Percentiles rank a stretch among this genome's conserved stretches.
Conservation (phyloP, 768 basidiomycete species). For the Fibroporia radiculosa region DNA sequence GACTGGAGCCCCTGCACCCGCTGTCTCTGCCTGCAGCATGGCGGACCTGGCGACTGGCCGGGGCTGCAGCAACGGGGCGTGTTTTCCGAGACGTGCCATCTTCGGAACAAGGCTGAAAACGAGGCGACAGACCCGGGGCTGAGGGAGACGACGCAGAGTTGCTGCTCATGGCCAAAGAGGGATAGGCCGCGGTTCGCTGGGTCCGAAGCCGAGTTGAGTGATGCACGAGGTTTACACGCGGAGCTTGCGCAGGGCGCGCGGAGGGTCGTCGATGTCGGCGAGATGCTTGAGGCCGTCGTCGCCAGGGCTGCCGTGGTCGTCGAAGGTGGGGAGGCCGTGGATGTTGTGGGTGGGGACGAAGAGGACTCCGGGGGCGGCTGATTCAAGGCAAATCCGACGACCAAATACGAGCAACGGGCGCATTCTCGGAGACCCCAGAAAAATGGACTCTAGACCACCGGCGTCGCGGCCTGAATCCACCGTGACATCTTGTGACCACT, state of each 20-base stretch:
- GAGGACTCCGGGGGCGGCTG: too few relatives aligned
- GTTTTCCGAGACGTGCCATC: slow-evolving; percentile 3
- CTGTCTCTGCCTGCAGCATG: not conserved
- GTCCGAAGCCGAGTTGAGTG: slow-evolving; percentile 15
- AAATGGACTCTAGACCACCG: too few relatives aligned
- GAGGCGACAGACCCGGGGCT: slow-evolving; percentile 12
- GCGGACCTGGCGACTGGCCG: slow-evolving; percentile 10
- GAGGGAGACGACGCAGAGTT: slow-evolving; percentile 15
- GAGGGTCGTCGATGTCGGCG: slow-evolving; percentile 1
- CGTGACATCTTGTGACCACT: too few relatives aligned
- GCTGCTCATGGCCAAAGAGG: slow-evolving; percentile 18
- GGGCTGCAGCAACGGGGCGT: slow-evolving; percentile 5
- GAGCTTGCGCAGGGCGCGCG: slow-evolving; percentile 7
- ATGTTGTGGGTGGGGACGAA: slow-evolving; percentile 3
- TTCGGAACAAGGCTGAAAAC: slow-evolving; percentile 10
- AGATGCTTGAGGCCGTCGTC: slow-evolving; percentile 3
- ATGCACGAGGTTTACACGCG: slow-evolving; percentile 11
- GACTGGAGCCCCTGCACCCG: slow-evolving; percentile 9
- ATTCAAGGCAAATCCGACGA: too few relatives aligned
- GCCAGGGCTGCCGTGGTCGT: slow-evolving; percentile 4
- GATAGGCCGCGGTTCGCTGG: slow-evolving; percentile 18
- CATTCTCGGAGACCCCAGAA: too few relatives aligned
- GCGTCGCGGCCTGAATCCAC: too few relatives aligned
- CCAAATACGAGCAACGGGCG: too few relatives aligned
- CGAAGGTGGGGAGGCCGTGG: slow-evolving; percentile 7